A percentile compares a stretch with the other conserved stretches of the same genome.
These are phyloP conservation scores for Fusarium pseudocircinatum DNA, from an alignment of 2,329 filamentous ascomycete genomes.

Conservation along the genomic window DNA sequence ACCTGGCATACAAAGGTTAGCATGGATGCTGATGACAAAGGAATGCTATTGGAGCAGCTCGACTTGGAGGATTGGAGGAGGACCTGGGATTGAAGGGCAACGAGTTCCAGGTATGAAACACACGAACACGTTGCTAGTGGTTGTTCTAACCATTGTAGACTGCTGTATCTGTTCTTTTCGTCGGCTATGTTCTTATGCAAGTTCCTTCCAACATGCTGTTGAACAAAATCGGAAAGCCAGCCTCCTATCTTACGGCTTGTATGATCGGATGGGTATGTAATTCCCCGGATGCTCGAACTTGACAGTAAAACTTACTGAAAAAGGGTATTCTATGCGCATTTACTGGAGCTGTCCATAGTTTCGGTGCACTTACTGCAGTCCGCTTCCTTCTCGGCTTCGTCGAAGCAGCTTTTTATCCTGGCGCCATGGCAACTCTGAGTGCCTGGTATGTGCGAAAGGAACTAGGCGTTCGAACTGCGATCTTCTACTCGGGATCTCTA, in stretches of 20 bases:
- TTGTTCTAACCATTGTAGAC: not conserved
- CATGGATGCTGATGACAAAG: not conserved
- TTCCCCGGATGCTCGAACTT: not conserved
- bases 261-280: slow-evolving; percentile 1
- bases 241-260: not conserved
- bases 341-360: slow-evolving; percentile 3
- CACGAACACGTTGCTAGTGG: fast-evolving
- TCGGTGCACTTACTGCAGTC: slow-evolving; percentile 3
- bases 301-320: not conserved
- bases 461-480: slow-evolving; percentile 68
- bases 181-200: slow-evolving; percentile 21
- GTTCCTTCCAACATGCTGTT: slow-evolving; percentile 16
- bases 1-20: fast-evolving
- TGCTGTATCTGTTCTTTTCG: slow-evolving; percentile 10
- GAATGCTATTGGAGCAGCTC: slow-evolving; percentile 1
- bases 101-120: not conserved
- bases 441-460: slow-evolving; percentile 72
- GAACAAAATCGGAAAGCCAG: slow-evolving; percentile 17
- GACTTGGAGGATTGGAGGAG: slow-evolving; percentile 1
- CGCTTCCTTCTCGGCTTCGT: slow-evolving; percentile 56
- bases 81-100: not conserved
- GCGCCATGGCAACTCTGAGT: slow-evolving; percentile 33
- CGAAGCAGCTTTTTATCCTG: slow-evolving; percentile 59
- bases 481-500: slow-evolving; percentile 68
- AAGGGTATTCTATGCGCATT: not conserved